phyloP scores from a whole-genome alignment of 257 asterid species.

The Nicotiana sylvestris region DNA sequence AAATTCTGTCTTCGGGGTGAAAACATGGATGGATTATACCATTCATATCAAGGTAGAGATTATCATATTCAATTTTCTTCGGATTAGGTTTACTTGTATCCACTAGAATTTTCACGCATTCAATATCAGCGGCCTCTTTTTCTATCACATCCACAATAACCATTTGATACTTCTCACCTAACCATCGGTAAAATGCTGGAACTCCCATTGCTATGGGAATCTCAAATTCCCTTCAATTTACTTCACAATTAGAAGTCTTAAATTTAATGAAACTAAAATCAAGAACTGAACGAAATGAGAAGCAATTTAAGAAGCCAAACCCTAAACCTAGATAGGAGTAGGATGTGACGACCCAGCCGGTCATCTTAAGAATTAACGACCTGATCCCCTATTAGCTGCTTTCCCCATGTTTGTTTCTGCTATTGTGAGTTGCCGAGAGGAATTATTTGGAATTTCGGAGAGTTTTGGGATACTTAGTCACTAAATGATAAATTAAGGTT shows the following conservation, averaged over 20 bases:
- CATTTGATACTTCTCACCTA: constrained; percentile 97
- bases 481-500: no score
- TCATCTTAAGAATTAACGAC: no score
- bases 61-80: constrained; percentile 72
- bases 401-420: no score
- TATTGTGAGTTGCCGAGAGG: no score
- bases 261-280: not conserved
- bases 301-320: not conserved
- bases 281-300: not conserved
- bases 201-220: constrained; percentile 61
- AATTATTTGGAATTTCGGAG: no score
- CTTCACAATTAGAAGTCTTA: not conserved
- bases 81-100: constrained; percentile 95
- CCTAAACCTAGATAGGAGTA: not conserved
- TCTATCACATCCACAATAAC: constrained; percentile 79
- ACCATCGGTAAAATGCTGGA: constrained; percentile 97
- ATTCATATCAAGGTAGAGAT: constrained; percentile 89
- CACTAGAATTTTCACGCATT: constrained; percentile 67
- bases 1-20: constrained; percentile 80
- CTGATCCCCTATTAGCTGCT: no score
- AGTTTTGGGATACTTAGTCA: no score
- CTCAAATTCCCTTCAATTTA: not conserved
- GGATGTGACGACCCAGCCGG: not conserved
- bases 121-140: constrained; percentile 75
- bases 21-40: constrained; percentile 94